Conservation (phyloP, 768 basidiomycete genomes). For the Phanerochaete carnosa region DNA sequence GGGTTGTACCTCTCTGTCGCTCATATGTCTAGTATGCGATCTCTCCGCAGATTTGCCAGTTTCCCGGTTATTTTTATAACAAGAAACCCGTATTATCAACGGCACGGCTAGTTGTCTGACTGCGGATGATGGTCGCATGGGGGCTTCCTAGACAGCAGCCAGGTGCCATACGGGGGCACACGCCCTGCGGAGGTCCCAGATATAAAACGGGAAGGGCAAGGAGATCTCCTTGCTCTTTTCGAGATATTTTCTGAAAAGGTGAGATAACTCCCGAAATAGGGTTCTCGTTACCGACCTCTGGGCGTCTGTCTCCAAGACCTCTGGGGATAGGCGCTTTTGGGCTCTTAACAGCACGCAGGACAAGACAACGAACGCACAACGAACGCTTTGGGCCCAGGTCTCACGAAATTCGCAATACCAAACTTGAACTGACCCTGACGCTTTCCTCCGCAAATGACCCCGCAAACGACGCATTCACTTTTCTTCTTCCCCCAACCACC, state of each 20-base stretch:
- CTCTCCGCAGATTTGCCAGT: neutral
- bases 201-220: neutral
- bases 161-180: neutral
- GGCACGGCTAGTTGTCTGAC: neutral
- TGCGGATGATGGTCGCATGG: neutral
- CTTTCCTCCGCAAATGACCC: neutral
- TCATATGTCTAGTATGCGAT: neutral
- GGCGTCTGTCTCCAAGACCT: constrained; percentile 1
- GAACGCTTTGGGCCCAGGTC: constrained; percentile 1
- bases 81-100: neutral
- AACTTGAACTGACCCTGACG: neutral
- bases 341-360: neutral
- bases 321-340: neutral
- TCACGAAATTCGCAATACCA: constrained; percentile 3
- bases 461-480: neutral
- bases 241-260: neutral
- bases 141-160: neutral
- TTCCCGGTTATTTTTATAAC: neutral
- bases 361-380: neutral
- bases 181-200: neutral
- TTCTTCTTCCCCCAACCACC: constrained; percentile 1
- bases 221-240: neutral
- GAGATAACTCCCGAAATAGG: constrained; percentile 1
- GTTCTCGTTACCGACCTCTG: neutral
- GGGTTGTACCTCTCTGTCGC: neutral